Conservation (phyloP, 768 basidiomycete species). For the Termitomyces sp. region DNA sequence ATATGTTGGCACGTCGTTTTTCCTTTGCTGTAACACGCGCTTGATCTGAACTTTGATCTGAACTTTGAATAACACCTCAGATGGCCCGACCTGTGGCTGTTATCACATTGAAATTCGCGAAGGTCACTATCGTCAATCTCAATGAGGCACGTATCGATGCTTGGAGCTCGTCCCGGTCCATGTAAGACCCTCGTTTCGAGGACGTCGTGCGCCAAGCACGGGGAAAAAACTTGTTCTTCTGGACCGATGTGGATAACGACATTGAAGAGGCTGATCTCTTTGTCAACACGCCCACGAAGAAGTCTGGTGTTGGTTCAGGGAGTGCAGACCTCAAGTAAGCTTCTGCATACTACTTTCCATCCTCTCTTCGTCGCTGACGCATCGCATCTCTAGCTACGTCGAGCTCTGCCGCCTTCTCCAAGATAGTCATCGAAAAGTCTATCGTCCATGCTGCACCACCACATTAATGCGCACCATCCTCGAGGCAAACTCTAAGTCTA, state of each 20-base stretch:
- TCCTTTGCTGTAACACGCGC: background rate
- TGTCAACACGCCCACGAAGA: slow-evolving; percentile 99
- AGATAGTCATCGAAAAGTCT: slow-evolving; percentile 99
- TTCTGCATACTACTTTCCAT: background rate
- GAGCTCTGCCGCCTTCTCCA: slow-evolving; percentile 88
- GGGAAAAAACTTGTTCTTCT: slow-evolving; percentile 96
- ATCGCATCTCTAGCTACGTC: slow-evolving; percentile 70
- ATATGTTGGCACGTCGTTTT: slow-evolving; percentile 71
- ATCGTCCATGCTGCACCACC: slow-evolving; percentile 97
- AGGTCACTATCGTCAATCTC: slow-evolving; percentile 96
- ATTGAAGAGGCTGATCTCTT: slow-evolving; percentile 96
- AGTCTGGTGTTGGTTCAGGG: slow-evolving; percentile 94
- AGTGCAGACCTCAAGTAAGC: slow-evolving; percentile 93
- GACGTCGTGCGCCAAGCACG: slow-evolving; percentile 83
- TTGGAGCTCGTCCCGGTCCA: slow-evolving; percentile 95
- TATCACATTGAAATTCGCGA: slow-evolving; percentile 91
- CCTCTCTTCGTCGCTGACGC: background rate
- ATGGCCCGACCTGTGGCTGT: slow-evolving; percentile 94
- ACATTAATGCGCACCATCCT: slow-evolving; percentile 99
- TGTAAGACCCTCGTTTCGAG: slow-evolving; percentile 97
- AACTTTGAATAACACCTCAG: slow-evolving; percentile 31
- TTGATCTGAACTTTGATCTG: slow-evolving; percentile 1
- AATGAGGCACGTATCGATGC: slow-evolving; percentile 93
- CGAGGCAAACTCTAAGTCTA: slow-evolving; percentile 93
- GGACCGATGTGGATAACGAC: slow-evolving; percentile 87